Base-by-base conservation (phyloP, 2,329 filamentous ascomycete species). In the Xylaria arbuscula region DNA sequence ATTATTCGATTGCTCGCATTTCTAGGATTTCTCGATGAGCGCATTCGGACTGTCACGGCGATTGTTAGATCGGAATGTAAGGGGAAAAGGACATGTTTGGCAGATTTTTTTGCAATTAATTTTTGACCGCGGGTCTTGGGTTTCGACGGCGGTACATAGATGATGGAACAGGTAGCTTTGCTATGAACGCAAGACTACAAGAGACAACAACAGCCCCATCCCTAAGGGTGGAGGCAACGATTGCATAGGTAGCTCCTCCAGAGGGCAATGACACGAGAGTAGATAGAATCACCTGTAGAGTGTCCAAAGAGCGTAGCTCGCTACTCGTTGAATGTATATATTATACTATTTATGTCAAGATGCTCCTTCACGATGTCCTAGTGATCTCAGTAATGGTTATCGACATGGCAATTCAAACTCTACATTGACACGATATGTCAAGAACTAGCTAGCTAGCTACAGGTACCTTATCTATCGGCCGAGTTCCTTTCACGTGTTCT, bases 61-160 rank as follows among this genome's bases (percentile, higher is more conserved):
- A 68, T 71, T 67, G 53, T 69, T 73, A 72, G 73, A 74, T 69
- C 60, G 61, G 45, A 48, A 72, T 73, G 71, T 71, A 74, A 59
- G 56, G 53, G 67, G 72, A 68, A 72, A 67, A 54, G 69, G 67
- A 66, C 66, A 70, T 66, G 66, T 69, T 57, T 68, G 68, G 67
- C 67, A 68, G 72, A 70, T 64, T 68, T 74, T 67, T 74, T 72
- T 65, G 57, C 60, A 51, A 42, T 69, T 58, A 48, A 53, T 1
- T 57, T 70, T 72, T 28, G 42, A 69, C 56, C 48, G 66, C 56
- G 50, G 58, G 45, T 70, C 53, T 71, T 70, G 51, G 62, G 58
- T 64, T 53, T 65, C 58, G 64, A 61, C 34, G 57, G 48, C 47
- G 65, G 71, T 70, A 71, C 66, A 75, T 69, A 72, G 51, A 53